A percentile compares a stretch with the other conserved stretches of the same genome.
These are phyloP conservation scores for Myriosclerotinia scirpicola DNA, from an alignment of 2,329 filamentous ascomycete genomes.

Conservation along the genomic window DNA sequence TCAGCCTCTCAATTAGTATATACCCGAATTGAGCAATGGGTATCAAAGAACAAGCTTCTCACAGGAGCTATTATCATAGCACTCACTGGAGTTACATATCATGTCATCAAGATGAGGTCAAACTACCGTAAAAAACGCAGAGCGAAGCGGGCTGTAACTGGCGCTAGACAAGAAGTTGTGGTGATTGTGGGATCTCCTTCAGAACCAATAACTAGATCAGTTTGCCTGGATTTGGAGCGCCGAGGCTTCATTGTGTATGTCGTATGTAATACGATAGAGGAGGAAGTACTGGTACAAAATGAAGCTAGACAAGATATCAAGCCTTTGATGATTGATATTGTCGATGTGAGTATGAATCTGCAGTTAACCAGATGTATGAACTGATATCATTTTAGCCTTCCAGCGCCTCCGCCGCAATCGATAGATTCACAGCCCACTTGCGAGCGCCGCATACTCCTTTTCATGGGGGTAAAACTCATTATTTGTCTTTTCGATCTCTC, in stretches of 20 bases:
- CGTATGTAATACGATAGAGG: constrained; percentile 80
- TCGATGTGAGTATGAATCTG: constrained; percentile 59
- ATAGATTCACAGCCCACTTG: constrained; percentile 69
- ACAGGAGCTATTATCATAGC: constrained; percentile 71
- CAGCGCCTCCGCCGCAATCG: constrained; percentile 66
- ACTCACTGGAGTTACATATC: constrained; percentile 62
- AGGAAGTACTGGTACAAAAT: constrained; percentile 75
- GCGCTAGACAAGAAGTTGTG: constrained; percentile 80
- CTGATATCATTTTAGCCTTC: constrained; percentile 54
- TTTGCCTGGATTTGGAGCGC: constrained; percentile 83
- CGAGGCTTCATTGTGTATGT: constrained; percentile 93
- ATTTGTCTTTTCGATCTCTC: constrained; percentile 73
- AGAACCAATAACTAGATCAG: constrained; percentile 77
- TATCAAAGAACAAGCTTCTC: constrained; percentile 69
- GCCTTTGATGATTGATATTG: constrained; percentile 78
- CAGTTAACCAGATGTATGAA: background rate
- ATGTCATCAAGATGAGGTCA: constrained; percentile 54
- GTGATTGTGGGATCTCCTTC: constrained; percentile 87
- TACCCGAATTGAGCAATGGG: constrained; percentile 68
- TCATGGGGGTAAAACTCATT: constrained; percentile 72
- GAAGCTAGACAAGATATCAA: constrained; percentile 80
- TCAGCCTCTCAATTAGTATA: constrained; percentile 40
- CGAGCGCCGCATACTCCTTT: constrained; percentile 74
- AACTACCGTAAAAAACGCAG: constrained; percentile 63
- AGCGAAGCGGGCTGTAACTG: constrained; percentile 76